Percentiles rank a stretch among this genome's conserved stretches.
Evolutionary conservation across 2,329 filamentous ascomycete genomes (phyloP).

Genomic region (Fusarium brachygibbosum): DNA sequence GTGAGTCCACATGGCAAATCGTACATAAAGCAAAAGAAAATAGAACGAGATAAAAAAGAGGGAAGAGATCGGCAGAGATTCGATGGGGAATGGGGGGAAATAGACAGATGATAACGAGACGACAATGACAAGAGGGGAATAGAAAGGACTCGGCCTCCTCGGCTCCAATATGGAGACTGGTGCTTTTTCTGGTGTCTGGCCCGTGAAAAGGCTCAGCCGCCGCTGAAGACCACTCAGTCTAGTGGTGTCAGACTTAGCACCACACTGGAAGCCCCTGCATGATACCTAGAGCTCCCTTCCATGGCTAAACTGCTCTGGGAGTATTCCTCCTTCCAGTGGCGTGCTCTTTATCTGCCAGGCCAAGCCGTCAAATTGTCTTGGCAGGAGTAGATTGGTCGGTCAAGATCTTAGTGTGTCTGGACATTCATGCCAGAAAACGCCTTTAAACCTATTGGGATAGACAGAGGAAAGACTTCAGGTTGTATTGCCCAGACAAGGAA

Average conservation of each 20-base stretch:
- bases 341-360: constrained; percentile 2
- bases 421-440: neutral
- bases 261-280: constrained; percentile 13
- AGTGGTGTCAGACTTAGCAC: constrained; percentile 3
- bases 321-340: constrained; percentile 4
- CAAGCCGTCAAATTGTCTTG: constrained; percentile 23
- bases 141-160: constrained; percentile 10
- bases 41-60: neutral
- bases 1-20: constrained; percentile 25
- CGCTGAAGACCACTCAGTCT: neutral
- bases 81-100: neutral
- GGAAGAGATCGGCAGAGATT: constrained; percentile 21
- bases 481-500: constrained; percentile 16
- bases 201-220: constrained; percentile 2
- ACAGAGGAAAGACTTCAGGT: neutral
- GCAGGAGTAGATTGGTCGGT: constrained; percentile 3
- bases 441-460: neutral
- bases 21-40: neutral
- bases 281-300: neutral
- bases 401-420: neutral
- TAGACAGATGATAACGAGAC: constrained; percentile 9
- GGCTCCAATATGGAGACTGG: constrained; percentile 17
- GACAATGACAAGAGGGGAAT: neutral
- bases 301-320: constrained; percentile 6
- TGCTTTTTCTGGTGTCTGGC: constrained; percentile 10